phyloP scores from a whole-genome alignment of 495 filamentous ascomycete genomes.

The Tuber umbilicatum region DNA sequence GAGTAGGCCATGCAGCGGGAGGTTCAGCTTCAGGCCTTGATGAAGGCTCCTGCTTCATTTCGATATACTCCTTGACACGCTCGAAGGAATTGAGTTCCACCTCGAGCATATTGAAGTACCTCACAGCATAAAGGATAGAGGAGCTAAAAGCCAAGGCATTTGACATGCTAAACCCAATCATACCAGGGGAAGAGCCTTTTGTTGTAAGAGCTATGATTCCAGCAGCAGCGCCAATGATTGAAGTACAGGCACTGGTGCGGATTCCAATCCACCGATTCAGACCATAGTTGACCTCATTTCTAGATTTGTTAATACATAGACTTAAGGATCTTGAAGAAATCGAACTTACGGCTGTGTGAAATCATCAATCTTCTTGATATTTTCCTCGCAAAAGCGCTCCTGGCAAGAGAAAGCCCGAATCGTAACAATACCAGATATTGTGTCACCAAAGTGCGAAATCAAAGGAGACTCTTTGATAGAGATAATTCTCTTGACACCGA shows the following conservation, averaged over 20 bases:
- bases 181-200: constrained; percentile 40
- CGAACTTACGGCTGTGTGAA: constrained; percentile 21
- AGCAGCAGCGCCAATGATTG: constrained; percentile 43
- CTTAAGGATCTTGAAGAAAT: background rate
- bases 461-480: constrained; percentile 45
- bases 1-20: constrained; percentile 46
- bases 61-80: constrained; percentile 50
- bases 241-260: constrained; percentile 44
- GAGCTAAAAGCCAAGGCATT: constrained; percentile 42
- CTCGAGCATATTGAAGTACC: constrained; percentile 24
- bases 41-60: constrained; percentile 46
- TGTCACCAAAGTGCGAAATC: constrained; percentile 48
- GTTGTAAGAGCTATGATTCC: constrained; percentile 44
- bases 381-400: constrained; percentile 36
- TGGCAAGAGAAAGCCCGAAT: constrained; percentile 44
- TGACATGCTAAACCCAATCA: constrained; percentile 46
- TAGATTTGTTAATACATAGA: background rate
- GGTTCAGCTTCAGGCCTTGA: constrained; percentile 36
- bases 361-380: constrained; percentile 36
- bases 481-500: constrained; percentile 44
- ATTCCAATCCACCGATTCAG: constrained; percentile 47
- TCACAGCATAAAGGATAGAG: constrained; percentile 23
- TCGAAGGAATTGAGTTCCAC: constrained; percentile 41
- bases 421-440: constrained; percentile 45
- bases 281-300: constrained; percentile 43